phyloP scores from a whole-genome alignment of 2,329 filamentous ascomycete species.

The Clonostachys byssicola region DNA sequence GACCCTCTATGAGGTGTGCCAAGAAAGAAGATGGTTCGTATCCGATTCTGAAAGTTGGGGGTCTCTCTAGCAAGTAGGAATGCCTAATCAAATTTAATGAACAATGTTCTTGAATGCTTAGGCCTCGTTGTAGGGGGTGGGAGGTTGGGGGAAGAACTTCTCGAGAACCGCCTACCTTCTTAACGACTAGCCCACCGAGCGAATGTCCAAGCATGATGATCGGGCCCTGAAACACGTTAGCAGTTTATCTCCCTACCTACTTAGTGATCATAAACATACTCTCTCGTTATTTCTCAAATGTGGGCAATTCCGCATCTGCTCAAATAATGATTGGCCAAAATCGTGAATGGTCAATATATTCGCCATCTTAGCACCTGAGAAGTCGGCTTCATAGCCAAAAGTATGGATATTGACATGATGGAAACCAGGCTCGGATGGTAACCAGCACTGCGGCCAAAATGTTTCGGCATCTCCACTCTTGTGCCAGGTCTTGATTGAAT shows the following conservation, averaged over 20 bases:
- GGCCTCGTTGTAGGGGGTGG: background rate
- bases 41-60: slow-evolving; percentile 5
- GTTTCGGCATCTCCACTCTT: slow-evolving; percentile 16
- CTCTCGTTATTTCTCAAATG: slow-evolving; percentile 4
- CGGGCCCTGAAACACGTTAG: slow-evolving; percentile 6
- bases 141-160: too few species aligned
- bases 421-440: slow-evolving; percentile 23
- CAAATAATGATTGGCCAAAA: slow-evolving; percentile 19
- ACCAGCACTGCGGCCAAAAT: slow-evolving; percentile 35
- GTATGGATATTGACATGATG: slow-evolving; percentile 16
- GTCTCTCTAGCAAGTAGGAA: slow-evolving; percentile 13
- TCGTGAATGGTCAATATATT: slow-evolving; percentile 17
- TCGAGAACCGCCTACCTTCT: slow-evolving; percentile 12
- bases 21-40: slow-evolving; percentile 23
- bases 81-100: slow-evolving; percentile 2
- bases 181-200: slow-evolving; percentile 24
- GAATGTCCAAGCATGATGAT: slow-evolving; percentile 20
- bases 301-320: slow-evolving; percentile 16
- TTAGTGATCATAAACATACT: background rate
- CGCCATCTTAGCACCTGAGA: slow-evolving; percentile 5
- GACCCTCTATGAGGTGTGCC: slow-evolving; percentile 27
- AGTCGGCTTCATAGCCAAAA: slow-evolving; percentile 24
- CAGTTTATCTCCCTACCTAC: background rate
- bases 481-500: slow-evolving; percentile 34
- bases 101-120: background rate